A percentile compares a stretch with the other conserved stretches of the same genome.
These are phyloP conservation scores for Calonectria pteridis DNA, from an alignment of 2,329 filamentous ascomycete species.

Conservation along the genomic window DNA sequence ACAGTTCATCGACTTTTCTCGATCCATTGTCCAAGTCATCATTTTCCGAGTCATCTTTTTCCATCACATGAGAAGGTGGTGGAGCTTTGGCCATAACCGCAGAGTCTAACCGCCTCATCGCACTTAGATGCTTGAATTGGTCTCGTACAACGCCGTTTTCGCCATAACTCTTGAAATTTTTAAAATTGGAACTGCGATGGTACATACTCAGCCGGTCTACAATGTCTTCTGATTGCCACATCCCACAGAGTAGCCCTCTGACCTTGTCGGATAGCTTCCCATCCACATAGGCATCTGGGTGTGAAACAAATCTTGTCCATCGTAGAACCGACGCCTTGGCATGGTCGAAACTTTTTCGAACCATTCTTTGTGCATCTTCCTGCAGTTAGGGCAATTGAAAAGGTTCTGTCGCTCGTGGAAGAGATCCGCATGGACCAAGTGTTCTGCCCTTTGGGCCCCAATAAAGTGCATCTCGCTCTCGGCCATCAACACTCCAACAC, in stretches of 20 bases:
- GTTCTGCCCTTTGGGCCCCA: not conserved
- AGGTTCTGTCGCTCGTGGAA: not conserved
- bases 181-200: not conserved
- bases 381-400: not conserved
- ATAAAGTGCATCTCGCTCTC: not conserved
- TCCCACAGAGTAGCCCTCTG: not conserved
- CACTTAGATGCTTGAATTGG: not conserved
- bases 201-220: not conserved
- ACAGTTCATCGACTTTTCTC: no score
- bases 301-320: not conserved
- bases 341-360: not conserved
- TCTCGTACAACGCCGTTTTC: not conserved
- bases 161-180: not conserved
- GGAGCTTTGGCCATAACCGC: not conserved
- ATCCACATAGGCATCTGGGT: no score
- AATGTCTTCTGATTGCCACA: not conserved
- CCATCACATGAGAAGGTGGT: not conserved
- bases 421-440: constrained; percentile 2
- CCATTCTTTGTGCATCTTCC: not conserved
- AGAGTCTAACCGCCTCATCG: not conserved
- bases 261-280: not conserved
- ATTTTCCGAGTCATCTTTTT: not conserved
- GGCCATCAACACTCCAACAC: not conserved
- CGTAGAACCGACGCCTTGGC: not conserved
- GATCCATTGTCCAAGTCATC: not conserved